A percentile compares a stretch with the other conserved stretches of the same genome.
Evolutionary conservation across 306 rosid genomes (phyloP).

Genomic region (Luffa aegyptiaca): DNA sequence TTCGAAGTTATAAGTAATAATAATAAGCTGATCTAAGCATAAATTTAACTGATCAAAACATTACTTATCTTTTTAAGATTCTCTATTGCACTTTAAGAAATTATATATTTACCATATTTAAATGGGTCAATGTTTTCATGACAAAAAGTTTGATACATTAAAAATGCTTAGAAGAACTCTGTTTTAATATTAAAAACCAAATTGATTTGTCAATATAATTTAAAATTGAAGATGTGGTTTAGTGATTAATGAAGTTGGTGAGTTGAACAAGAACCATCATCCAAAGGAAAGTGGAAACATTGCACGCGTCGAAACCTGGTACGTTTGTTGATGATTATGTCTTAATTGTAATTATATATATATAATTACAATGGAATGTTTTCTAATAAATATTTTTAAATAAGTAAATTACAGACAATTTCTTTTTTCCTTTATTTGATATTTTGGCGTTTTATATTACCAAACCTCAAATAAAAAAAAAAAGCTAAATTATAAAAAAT

Average conservation of each 20-base stretch:
- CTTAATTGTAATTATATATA: not conserved
- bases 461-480: not conserved
- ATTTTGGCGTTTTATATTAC: not conserved
- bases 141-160: not conserved
- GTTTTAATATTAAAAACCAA: not conserved
- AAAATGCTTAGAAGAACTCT: not conserved
- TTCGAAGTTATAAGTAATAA: no score
- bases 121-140: no score
- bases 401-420: not conserved
- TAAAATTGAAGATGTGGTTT: not conserved
- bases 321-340: not conserved
- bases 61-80: not conserved
- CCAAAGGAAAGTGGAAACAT: not conserved
- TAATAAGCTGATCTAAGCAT: not conserved
- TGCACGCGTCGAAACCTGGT: constrained; percentile 5
- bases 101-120: no score
- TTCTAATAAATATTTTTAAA: not conserved
- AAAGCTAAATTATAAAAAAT: no score
- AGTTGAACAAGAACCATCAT: not conserved
- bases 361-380: not conserved
- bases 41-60: not conserved
- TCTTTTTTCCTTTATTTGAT: not conserved
- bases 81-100: no score
- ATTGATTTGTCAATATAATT: not conserved
- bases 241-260: not conserved